Evolutionary conservation across 257 asterid species (phyloP).

Genomic region (Verbascum thapsus): DNA sequence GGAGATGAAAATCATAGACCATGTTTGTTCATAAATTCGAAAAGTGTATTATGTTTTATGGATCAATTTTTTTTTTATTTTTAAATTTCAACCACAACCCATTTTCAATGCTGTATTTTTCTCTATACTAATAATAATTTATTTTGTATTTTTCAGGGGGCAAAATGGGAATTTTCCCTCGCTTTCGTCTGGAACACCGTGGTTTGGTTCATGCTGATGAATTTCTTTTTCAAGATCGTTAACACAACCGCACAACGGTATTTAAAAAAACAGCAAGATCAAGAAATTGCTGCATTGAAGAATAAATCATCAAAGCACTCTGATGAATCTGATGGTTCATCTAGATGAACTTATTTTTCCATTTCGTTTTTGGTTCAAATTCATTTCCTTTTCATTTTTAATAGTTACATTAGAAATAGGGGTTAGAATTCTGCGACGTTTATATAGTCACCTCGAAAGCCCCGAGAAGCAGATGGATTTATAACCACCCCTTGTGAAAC

Average conservation of each 20-base stretch:
- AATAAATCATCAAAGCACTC: slow-evolving; percentile 39
- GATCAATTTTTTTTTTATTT: too few relatives aligned
- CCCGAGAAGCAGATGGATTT: slow-evolving; percentile 26
- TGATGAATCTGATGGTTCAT: slow-evolving; percentile 40
- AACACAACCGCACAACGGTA: slow-evolving; percentile 66
- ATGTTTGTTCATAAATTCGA: too few relatives aligned
- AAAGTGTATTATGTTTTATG: too few relatives aligned
- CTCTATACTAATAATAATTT: background rate
- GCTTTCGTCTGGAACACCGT: slow-evolving; percentile 69
- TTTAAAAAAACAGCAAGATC: slow-evolving; percentile 60
- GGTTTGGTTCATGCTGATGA: slow-evolving; percentile 74
- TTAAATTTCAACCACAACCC: too few relatives aligned
- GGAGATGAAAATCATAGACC: too few relatives aligned
- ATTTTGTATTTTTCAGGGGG: slow-evolving; percentile 39
- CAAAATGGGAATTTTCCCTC: slow-evolving; percentile 66
- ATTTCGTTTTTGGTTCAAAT: slow-evolving; percentile 5
- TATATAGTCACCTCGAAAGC: slow-evolving; percentile 10
- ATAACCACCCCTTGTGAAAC: slow-evolving; percentile 29
- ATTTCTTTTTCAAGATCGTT: slow-evolving; percentile 67
- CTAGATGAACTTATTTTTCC: slow-evolving; percentile 34
- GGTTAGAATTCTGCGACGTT: slow-evolving; percentile 21
- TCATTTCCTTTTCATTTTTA: background rate
- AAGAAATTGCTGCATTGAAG: slow-evolving; percentile 58
- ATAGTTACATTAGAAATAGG: slow-evolving; percentile 24
- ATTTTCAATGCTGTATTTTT: too few relatives aligned